These are phyloP conservation scores for Xylaria palmicola DNA, from an alignment of 495 filamentous ascomycete species.

Conservation along the genomic window DNA sequence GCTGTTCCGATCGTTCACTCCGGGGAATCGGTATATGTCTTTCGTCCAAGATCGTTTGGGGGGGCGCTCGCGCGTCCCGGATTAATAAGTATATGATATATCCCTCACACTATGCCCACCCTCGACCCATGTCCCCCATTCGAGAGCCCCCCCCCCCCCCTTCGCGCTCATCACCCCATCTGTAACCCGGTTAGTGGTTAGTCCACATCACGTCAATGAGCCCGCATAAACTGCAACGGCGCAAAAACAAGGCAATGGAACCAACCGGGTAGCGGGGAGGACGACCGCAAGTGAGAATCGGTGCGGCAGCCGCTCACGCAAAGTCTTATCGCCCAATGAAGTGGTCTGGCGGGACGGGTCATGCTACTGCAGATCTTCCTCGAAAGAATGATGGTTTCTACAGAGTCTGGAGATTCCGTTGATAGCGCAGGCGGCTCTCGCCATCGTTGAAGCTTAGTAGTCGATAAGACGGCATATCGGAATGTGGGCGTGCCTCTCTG, in stretches of 20 bases:
- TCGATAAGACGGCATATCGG: neutral
- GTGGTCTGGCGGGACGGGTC: neutral
- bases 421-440: no score
- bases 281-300: no score
- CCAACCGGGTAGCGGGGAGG: neutral
- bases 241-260: neutral
- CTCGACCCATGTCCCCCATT: neutral
- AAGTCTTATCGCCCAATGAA: slow-evolving; percentile 3
- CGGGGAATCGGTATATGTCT: neutral
- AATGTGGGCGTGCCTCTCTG: neutral
- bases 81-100: no score
- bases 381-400: neutral
- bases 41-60: neutral
- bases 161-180: neutral
- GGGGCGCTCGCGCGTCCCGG: neutral
- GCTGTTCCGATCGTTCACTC: neutral
- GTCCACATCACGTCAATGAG: neutral
- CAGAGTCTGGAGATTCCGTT: neutral
- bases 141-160: neutral
- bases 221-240: neutral
- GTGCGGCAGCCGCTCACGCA: neutral
- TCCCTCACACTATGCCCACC: neutral
- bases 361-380: neutral
- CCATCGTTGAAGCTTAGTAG: no score
- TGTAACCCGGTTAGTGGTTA: neutral